Percentiles rank a stretch among this genome's conserved stretches.
Evolutionary conservation across 345 rosid species (phyloP).

Genomic region (Carallia pectinifolia): DNA sequence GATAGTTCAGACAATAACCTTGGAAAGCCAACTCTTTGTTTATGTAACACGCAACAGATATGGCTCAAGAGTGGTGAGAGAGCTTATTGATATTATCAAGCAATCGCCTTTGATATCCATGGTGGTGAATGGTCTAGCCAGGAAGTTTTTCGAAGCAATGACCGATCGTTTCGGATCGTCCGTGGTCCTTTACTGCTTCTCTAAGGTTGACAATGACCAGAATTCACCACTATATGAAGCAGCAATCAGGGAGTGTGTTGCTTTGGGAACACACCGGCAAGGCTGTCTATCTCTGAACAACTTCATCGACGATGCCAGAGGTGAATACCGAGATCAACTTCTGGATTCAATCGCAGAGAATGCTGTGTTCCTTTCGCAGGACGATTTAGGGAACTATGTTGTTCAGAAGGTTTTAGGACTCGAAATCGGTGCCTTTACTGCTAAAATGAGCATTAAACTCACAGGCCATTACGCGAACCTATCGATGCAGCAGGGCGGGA

Average conservation of each 20-base stretch:
- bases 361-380: slow-evolving; percentile 18
- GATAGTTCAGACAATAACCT: slow-evolving; percentile 1
- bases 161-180: slow-evolving; percentile 2
- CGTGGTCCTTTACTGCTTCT: slow-evolving; percentile 13
- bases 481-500: slow-evolving; percentile 26
- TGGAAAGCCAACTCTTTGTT: neutral
- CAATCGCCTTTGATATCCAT: neutral
- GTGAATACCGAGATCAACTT: slow-evolving; percentile 9
- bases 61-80: slow-evolving; percentile 24
- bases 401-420: slow-evolving; percentile 29
- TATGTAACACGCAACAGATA: neutral
- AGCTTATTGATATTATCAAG: slow-evolving; percentile 14
- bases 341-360: slow-evolving; percentile 5
- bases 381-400: slow-evolving; percentile 28
- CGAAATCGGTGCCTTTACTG: slow-evolving; percentile 6
- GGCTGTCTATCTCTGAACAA: slow-evolving; percentile 24
- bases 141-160: slow-evolving; percentile 10
- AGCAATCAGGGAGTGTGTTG: slow-evolving; percentile 15
- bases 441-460: slow-evolving; percentile 9
- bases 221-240: slow-evolving; percentile 7
- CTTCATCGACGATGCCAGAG: slow-evolving; percentile 22
- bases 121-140: slow-evolving; percentile 5
- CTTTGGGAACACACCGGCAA: slow-evolving; percentile 14
- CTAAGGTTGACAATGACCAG: neutral
- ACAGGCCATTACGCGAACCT: slow-evolving; percentile 15